These are phyloP conservation scores for Colletotrichum costaricense DNA, from an alignment of 2,329 filamentous ascomycete genomes.

Conservation along the genomic window DNA sequence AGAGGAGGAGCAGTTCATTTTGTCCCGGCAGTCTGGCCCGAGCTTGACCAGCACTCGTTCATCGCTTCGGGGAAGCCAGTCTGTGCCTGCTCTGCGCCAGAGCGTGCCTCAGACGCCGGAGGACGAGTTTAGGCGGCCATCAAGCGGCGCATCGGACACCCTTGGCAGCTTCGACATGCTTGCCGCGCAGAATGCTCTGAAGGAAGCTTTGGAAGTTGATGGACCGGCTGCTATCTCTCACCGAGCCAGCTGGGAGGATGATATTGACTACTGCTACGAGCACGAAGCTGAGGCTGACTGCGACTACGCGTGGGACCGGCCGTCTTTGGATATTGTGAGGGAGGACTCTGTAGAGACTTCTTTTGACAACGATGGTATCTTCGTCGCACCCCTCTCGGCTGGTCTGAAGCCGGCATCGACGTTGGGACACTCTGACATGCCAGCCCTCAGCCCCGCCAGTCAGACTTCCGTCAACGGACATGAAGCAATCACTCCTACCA, in stretches of 20 bases:
- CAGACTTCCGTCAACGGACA: conserved; percentile 54
- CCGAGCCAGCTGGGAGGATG: conserved; percentile 72
- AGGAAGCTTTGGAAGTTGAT: conserved; percentile 40
- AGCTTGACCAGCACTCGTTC: conserved; percentile 61
- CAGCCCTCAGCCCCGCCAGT: conserved; percentile 62
- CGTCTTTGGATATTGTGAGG: conserved; percentile 60
- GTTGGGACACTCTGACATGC: conserved; percentile 51
- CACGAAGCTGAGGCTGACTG: conserved; percentile 75
- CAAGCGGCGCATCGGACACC: conserved; percentile 65
- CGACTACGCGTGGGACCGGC: conserved; percentile 73
- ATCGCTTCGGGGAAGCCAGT: conserved; percentile 66
- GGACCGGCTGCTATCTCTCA: conserved; percentile 43
- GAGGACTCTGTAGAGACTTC: conserved; percentile 43
- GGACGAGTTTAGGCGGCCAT: conserved; percentile 44
- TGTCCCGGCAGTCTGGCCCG: conserved; percentile 51
- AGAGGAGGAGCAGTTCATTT: conserved; percentile 65
- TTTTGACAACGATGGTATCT: conserved; percentile 36
- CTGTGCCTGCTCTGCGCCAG: conserved; percentile 65
- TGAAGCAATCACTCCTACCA: conserved; percentile 59
- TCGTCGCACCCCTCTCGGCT: conserved; percentile 23
- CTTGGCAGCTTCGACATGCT: conserved; percentile 57
- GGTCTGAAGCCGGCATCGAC: conserved; percentile 29
- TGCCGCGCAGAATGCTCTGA: conserved; percentile 48
- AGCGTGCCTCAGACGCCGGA: conserved; percentile 43
- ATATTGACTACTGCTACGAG: conserved; percentile 78